Percentiles rank a stretch among this genome's conserved stretches.
Evolutionary conservation across 192 early-diverging fungal species (phyloP).

Genomic region (Podila clonocystis): DNA sequence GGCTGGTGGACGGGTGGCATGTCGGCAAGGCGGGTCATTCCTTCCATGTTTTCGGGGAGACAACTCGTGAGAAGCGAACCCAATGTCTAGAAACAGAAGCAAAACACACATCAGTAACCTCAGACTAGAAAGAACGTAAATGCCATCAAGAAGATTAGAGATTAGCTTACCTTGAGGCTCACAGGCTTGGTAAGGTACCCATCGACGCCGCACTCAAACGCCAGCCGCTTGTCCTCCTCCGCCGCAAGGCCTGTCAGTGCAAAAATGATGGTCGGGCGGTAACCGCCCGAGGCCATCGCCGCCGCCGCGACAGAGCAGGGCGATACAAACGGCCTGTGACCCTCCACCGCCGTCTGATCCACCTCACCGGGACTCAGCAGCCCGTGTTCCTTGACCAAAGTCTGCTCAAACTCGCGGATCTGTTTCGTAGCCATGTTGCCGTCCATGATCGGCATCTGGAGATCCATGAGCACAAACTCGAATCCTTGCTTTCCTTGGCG

Average conservation of each 20-base stretch:
- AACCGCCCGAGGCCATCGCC: constrained; percentile 1
- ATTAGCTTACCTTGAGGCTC: constrained; percentile 35
- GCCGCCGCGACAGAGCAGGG: not conserved
- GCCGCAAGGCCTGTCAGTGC: constrained; percentile 55
- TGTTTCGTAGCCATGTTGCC: constrained; percentile 53
- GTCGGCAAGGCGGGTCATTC: not conserved
- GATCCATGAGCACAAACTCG: constrained; percentile 58
- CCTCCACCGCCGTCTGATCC: not conserved
- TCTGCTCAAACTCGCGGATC: constrained; percentile 53
- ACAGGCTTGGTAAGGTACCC: constrained; percentile 58
- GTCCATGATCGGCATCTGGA: constrained; percentile 62
- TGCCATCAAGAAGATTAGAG: not conserved
- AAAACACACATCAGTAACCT: not conserved
- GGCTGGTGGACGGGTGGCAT: not conserved
- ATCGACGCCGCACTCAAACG: constrained; percentile 56
- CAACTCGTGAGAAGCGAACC: not conserved
- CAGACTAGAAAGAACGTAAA: not conserved
- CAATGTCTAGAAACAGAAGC: not conserved
- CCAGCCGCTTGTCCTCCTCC: constrained; percentile 50
- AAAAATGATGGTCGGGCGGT: constrained; percentile 43
- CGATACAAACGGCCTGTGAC: not conserved
- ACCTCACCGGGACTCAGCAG: not conserved
- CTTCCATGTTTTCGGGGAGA: constrained; percentile 1
- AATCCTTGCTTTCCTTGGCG: constrained; percentile 31
- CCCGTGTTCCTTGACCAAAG: constrained; percentile 11